Evolutionary conservation across 345 rosid species (phyloP).

Genomic region (Turritis glabra): DNA sequence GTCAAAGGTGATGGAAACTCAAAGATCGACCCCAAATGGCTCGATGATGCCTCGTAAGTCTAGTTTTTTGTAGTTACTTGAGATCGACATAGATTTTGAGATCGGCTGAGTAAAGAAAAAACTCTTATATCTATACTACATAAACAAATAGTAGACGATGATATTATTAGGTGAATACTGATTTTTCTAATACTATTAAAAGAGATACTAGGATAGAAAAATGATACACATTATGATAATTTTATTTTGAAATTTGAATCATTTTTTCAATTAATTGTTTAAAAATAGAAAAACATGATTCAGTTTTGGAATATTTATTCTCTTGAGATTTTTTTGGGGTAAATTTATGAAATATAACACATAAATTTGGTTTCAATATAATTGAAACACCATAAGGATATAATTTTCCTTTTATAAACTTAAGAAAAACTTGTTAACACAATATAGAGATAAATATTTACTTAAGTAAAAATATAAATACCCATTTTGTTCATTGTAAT

Average conservation of each 20-base stretch:
- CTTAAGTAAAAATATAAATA: background rate
- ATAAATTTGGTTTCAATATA: background rate
- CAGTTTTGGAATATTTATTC: too few species aligned
- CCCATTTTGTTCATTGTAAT: background rate
- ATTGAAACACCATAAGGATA: background rate
- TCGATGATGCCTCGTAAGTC: conserved; percentile 42
- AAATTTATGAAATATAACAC: background rate
- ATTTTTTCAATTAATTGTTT: background rate
- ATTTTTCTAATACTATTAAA: background rate
- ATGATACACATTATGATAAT: background rate
- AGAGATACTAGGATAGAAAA: background rate
- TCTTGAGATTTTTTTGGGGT: too few species aligned
- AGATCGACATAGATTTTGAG: too few species aligned
- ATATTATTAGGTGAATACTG: background rate
- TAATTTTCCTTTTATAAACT: background rate
- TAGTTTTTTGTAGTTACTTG: background rate
- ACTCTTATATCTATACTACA: background rate
- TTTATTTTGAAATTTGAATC: background rate
- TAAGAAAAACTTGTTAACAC: too few species aligned
- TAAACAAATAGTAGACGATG: background rate
- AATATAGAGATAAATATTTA: background rate
- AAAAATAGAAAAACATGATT: too few species aligned
- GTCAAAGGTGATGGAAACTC: conserved; percentile 25
- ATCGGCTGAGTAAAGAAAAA: too few species aligned
- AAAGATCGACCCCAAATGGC: conserved; percentile 33